phyloP scores from a whole-genome alignment of 1,284 basidiomycete genomes.

The Puccinia triticina region DNA sequence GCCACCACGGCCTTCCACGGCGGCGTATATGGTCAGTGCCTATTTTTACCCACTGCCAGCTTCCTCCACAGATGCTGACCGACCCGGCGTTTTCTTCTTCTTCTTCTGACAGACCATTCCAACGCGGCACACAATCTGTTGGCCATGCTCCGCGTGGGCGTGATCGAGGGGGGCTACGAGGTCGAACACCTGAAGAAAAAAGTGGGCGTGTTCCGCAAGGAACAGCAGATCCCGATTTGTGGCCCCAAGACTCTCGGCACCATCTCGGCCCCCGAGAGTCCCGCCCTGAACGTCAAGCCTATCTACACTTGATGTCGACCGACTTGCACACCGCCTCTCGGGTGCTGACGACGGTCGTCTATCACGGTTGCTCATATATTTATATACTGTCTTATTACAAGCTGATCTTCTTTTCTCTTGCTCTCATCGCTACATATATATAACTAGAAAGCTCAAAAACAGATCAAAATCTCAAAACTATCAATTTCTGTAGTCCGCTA shows the following conservation, averaged over 20 bases:
- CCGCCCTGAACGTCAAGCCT: constrained; percentile 21
- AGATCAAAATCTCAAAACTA: too few relatives aligned
- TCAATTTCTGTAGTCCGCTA: too few relatives aligned
- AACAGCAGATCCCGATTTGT: constrained; percentile 50
- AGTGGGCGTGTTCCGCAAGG: constrained; percentile 47
- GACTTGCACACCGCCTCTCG: too few relatives aligned
- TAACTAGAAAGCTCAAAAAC: too few relatives aligned
- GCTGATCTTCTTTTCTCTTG: background rate
- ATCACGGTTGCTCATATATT: too few relatives aligned
- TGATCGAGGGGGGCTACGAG: constrained; percentile 72
- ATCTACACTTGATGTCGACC: constrained; percentile 41
- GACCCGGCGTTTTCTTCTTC: background rate
- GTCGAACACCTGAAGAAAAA: constrained; percentile 51
- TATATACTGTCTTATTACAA: constrained; percentile 10
- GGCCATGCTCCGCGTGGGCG: constrained; percentile 86
- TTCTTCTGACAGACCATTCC: constrained; percentile 77
- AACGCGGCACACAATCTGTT: constrained; percentile 85
- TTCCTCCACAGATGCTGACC: background rate
- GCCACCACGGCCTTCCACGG: constrained; percentile 92
- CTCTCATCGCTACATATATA: background rate
- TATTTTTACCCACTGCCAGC: background rate
- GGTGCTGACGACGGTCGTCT: too few relatives aligned
- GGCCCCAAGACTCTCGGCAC: constrained; percentile 46
- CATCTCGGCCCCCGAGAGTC: constrained; percentile 24
- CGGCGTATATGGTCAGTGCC: constrained; percentile 66